phyloP scores from a whole-genome alignment of 2,329 filamentous ascomycete genomes.

The Basipetospora chlamydospora region DNA sequence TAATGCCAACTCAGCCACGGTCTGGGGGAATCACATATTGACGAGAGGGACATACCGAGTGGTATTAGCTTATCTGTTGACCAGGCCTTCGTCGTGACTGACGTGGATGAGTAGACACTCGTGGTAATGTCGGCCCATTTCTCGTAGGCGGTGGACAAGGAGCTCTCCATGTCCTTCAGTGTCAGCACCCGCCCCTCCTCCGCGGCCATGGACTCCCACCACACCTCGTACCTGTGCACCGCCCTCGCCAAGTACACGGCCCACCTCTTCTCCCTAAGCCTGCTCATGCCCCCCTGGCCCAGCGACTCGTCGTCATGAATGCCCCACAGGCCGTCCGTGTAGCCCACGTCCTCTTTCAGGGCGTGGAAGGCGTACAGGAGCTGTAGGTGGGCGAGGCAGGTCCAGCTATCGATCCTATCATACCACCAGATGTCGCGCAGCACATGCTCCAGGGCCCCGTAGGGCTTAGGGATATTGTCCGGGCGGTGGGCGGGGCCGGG shows the following conservation, averaged over 20 bases:
- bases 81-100: too few species aligned
- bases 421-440: neutral
- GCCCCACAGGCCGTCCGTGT: slow-evolving; percentile 51
- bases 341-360: slow-evolving; percentile 52
- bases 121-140: too few species aligned
- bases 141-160: slow-evolving; percentile 13
- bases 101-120: too few species aligned
- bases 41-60: slow-evolving; percentile 29
- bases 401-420: too few species aligned
- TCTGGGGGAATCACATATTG: neutral
- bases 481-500: too few species aligned
- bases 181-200: slow-evolving; percentile 17
- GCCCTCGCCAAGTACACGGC: slow-evolving; percentile 53
- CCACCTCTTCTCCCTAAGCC: slow-evolving; percentile 60
- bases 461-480: too few species aligned
- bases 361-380: slow-evolving; percentile 53
- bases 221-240: slow-evolving; percentile 51
- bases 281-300: slow-evolving; percentile 22
- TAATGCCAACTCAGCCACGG: neutral
- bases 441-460: too few species aligned
- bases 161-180: slow-evolving; percentile 20
- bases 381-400: slow-evolving; percentile 61
- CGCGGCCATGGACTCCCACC: slow-evolving; percentile 49
- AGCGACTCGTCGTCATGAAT: slow-evolving; percentile 21
- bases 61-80: too few species aligned